phyloP scores from a whole-genome alignment of 2,329 filamentous ascomycete species.

The Myriangium duriaei region DNA sequence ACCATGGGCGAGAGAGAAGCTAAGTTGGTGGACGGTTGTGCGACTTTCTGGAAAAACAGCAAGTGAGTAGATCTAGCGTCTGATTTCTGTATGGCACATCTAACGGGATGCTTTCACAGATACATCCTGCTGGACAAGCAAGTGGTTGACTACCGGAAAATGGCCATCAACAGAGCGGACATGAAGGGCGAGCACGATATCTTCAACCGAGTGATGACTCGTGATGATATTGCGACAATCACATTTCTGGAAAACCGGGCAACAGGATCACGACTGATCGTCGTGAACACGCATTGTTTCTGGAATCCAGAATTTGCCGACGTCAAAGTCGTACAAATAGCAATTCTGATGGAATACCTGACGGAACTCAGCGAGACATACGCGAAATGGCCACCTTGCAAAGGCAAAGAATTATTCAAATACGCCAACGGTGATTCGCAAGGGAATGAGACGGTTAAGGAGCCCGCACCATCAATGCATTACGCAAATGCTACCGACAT shows the following conservation, averaged over 20 bases:
- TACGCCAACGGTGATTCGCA: constrained; percentile 35
- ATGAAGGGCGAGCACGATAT: constrained; percentile 97
- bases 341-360: constrained; percentile 86
- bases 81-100: too few relatives aligned
- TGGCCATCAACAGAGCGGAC: constrained; percentile 86
- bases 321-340: constrained; percentile 92
- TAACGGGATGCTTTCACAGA: too few relatives aligned
- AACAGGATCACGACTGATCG: constrained; percentile 82
- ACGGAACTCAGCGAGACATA: constrained; percentile 79
- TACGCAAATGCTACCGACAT: constrained; percentile 81
- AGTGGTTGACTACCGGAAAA: constrained; percentile 79
- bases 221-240: constrained; percentile 90
- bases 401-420: constrained; percentile 54
- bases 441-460: constrained; percentile 39
- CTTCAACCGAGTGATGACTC: constrained; percentile 96
- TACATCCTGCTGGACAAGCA: constrained; percentile 91
- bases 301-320: constrained; percentile 88
- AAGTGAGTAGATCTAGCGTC: too few relatives aligned
- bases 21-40: constrained; percentile 85
- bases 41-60: constrained; percentile 89
- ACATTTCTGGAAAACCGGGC: constrained; percentile 84
- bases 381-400: constrained; percentile 63
- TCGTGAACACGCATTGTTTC: constrained; percentile 87
- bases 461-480: constrained; percentile 68
- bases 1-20: constrained; percentile 88